Conservation (phyloP, 2,329 filamentous ascomycete genomes). For the Aschersonia sp. region DNA sequence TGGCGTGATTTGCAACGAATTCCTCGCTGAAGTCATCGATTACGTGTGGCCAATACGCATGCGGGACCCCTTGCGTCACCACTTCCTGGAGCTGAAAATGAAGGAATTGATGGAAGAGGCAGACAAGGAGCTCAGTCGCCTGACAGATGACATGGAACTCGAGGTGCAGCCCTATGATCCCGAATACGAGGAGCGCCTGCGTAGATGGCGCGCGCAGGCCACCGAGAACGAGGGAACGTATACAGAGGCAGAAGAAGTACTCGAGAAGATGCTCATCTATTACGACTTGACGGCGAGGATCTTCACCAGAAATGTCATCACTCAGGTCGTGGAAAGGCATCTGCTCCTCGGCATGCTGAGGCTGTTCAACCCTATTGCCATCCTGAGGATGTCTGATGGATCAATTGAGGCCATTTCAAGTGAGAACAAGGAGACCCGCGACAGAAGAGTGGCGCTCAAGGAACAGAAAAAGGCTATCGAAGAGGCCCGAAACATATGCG, state of each 20-base stretch:
- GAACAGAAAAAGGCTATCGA: conserved; percentile 34
- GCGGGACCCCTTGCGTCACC: conserved; percentile 32
- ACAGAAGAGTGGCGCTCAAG: conserved; percentile 31
- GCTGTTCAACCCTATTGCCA: conserved; percentile 37
- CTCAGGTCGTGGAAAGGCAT: conserved; percentile 36
- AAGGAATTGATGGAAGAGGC: conserved; percentile 30
- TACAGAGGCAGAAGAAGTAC: conserved; percentile 35
- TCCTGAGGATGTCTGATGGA: conserved; percentile 28
- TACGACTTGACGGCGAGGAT: conserved; percentile 37
- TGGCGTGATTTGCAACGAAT: conserved; percentile 38
- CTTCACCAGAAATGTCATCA: conserved; percentile 37
- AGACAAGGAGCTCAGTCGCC: conserved; percentile 27
- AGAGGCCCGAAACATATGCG: conserved; percentile 33
- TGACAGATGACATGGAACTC: conserved; percentile 35
- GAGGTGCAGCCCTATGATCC: conserved; percentile 39
- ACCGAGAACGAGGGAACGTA: conserved; percentile 30
- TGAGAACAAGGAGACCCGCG: conserved; percentile 37
- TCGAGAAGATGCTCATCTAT: conserved; percentile 42
- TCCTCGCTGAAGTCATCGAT: conserved; percentile 34
- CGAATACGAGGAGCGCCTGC: conserved; percentile 35
- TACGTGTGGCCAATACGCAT: conserved; percentile 35
- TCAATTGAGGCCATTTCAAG: conserved; percentile 35
- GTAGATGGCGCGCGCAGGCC: conserved; percentile 28
- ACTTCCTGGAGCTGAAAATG: conserved; percentile 35
- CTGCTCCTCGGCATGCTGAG: conserved; percentile 35